Base-by-base conservation (phyloP, 1,284 basidiomycete genomes). In the Mycena sp. region DNA sequence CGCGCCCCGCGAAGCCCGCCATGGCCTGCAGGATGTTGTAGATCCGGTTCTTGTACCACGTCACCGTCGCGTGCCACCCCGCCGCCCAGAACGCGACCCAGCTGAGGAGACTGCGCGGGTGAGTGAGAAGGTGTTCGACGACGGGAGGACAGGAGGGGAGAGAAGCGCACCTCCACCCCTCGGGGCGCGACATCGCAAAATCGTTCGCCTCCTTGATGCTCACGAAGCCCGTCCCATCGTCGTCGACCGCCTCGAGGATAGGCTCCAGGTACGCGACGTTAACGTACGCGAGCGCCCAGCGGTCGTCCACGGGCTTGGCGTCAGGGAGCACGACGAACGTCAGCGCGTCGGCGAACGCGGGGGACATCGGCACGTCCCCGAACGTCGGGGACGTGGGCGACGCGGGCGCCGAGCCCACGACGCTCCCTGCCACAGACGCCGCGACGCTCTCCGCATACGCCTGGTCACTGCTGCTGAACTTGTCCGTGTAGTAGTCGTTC, bases 21-120 rank as follows among this genome's bases (percentile, higher is more conserved):
- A 72, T 71, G 14, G 65, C 54, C 3, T 43, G 5, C 32, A 71
- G 41, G 2, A 69, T 48, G 0, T 45, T 35, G 50, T 71, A 70
- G 17, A 72, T 67, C 11, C 51, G 57, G 25, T 52, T 25, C 10
- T 51, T 57, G 57, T 71, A 71, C 14, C 67, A 32, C 1, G 61
- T 61, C 21, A 73, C 51, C 19, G 61, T 67, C 14, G 65, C 29
- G 41, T 73, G 71, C 70, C 63, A 54, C 74, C 80, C 80, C 14
- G 73, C 71, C 4, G 78, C 77, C 80, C 80, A 82, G 57, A 71
- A 81, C 1, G 80, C 78, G 0, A 81, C 60, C 81, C 80, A 82
- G 38, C 70, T 72, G 0, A 71, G 68, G 4, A 82, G 62, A 30
- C 81, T 83, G 25, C n/a, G 14, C 32, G 32, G 6, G 32, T 35